Percentiles rank a stretch among this genome's conserved stretches.
These are phyloP conservation scores for Magnaporthiopsis incrustans DNA, from an alignment of 2,329 filamentous ascomycete species.

Conservation along the genomic window DNA sequence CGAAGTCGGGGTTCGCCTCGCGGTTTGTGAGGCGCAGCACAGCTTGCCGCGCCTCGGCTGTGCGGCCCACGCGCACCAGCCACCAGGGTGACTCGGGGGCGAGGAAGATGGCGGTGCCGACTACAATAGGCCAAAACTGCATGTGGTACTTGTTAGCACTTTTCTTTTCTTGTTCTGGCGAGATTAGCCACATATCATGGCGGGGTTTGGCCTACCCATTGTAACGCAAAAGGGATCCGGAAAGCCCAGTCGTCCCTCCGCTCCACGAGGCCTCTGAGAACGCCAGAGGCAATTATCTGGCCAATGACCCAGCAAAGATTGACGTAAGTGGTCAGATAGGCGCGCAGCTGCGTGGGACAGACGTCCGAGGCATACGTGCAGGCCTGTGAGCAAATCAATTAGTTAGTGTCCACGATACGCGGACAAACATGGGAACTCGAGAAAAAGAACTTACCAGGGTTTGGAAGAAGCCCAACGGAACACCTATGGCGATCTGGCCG, in stretches of 20 bases:
- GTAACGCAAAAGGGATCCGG: conserved; percentile 37
- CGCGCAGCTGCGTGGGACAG: conserved; percentile 36
- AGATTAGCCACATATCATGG: too few relatives aligned
- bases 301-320: conserved; percentile 53
- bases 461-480: conserved; percentile 11
- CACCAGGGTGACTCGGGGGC: conserved; percentile 42
- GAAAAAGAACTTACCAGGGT: neutral
- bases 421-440: neutral
- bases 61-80: conserved; percentile 31
- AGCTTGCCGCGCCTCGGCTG: conserved; percentile 23
- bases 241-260: conserved; percentile 34
- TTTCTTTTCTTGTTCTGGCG: too few relatives aligned
- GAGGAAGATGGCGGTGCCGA: conserved; percentile 30
- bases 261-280: conserved; percentile 27
- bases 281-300: conserved; percentile 38
- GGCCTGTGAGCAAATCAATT: neutral
- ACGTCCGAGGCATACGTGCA: conserved; percentile 41
- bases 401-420: neutral
- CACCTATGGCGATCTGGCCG: conserved; percentile 34
- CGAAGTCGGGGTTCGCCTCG: conserved; percentile 12
- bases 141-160: neutral
- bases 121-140: conserved; percentile 29
- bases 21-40: conserved; percentile 23
- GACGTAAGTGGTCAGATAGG: conserved; percentile 46
- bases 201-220: conserved; percentile 26